phyloP scores from a whole-genome alignment of 768 basidiomycete genomes.

The Clavaria fumosa region DNA sequence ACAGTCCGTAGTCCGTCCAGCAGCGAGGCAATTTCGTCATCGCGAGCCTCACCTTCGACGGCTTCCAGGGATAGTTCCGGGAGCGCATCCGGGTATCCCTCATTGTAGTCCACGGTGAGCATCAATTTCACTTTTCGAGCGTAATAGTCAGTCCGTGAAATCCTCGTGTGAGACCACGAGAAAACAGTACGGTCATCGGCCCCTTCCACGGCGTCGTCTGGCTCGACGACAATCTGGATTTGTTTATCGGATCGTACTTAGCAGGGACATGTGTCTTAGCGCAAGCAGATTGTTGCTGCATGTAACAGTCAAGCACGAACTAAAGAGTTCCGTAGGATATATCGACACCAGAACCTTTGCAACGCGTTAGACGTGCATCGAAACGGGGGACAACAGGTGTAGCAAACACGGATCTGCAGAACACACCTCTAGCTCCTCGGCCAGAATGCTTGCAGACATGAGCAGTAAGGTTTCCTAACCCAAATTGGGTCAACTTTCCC shows the following conservation, averaged over 20 bases:
- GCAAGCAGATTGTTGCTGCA: no score
- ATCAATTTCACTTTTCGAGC: constrained; percentile 47
- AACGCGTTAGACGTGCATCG: constrained; percentile 7
- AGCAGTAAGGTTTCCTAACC: no score
- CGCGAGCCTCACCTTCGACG: constrained; percentile 43
- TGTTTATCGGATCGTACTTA: constrained; percentile 80
- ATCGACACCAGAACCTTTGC: constrained; percentile 84
- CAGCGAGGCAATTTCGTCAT: constrained; percentile 37
- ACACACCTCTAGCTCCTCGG: constrained; percentile 92
- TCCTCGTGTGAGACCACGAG: no score
- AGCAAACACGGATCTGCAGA: constrained; percentile 9
- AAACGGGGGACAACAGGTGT: constrained; percentile 5
- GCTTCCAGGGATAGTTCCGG: constrained; percentile 57
- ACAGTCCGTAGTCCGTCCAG: constrained; percentile 41
- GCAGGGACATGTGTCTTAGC: constrained; percentile 34
- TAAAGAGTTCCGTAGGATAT: constrained; percentile 84
- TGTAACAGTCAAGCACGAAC: no score
- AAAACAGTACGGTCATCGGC: constrained; percentile 41
- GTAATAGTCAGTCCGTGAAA: no score
- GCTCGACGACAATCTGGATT: constrained; percentile 75
- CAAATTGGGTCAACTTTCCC: no score
- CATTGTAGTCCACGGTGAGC: constrained; percentile 61
- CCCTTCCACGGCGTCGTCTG: constrained; percentile 59
- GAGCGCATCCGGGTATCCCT: constrained; percentile 70
- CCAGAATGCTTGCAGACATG: constrained; percentile 55